Percentiles rank a stretch among this genome's conserved stretches.
Evolutionary conservation across 345 rosid species (phyloP).

Genomic region (Eucalyptus erythrocorys): DNA sequence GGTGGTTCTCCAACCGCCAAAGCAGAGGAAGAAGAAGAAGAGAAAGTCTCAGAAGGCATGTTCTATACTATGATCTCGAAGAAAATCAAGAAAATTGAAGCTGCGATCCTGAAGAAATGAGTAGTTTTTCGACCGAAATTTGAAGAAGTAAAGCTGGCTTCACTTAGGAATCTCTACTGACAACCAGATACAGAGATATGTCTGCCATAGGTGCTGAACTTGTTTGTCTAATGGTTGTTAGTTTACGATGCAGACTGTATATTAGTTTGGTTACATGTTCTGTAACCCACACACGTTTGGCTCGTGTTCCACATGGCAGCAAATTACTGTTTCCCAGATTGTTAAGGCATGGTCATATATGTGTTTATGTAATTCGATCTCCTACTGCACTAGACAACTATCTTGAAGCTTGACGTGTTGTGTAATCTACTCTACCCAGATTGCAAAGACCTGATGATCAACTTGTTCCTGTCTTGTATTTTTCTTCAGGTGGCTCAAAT

Average conservation of each 20-base stretch:
- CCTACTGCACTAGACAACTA: neutral
- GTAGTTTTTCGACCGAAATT: neutral
- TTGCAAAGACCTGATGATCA: neutral
- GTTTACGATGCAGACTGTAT: neutral
- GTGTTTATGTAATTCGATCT: neutral
- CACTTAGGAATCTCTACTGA: neutral
- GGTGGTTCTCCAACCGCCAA: conserved; percentile 47
- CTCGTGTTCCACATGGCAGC: neutral
- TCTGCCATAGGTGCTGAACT: neutral
- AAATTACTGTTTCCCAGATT: neutral
- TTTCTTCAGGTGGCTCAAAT: neutral
- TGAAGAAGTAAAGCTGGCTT: neutral
- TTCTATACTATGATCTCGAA: conserved; percentile 22
- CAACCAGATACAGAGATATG: neutral
- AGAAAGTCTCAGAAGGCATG: conserved; percentile 20
- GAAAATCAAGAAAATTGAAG: neutral
- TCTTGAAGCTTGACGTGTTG: neutral
- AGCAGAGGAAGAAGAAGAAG: conserved; percentile 40
- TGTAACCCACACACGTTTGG: neutral
- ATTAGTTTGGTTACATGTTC: neutral
- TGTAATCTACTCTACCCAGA: neutral
- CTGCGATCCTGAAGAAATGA: neutral
- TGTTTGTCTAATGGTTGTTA: neutral
- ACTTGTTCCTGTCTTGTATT: neutral
- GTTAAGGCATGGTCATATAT: neutral